Percentiles rank a stretch among this genome's conserved stretches.
phyloP scores from a whole-genome alignment of 2,329 filamentous ascomycete species.

The Arthrinium puccinioides region DNA sequence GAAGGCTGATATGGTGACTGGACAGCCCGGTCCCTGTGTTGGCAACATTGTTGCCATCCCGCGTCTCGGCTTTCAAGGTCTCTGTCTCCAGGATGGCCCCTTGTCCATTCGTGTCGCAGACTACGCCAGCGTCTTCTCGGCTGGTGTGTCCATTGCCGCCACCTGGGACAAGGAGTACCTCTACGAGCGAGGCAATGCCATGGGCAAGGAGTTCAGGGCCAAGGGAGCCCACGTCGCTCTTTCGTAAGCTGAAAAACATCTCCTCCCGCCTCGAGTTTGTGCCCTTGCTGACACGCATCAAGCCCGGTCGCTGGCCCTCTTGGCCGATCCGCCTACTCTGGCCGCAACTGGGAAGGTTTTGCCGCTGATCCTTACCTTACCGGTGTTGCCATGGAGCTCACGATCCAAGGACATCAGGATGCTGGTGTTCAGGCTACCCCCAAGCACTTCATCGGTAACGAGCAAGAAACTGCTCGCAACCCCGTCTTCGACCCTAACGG shows the following conservation, averaged over 20 bases:
- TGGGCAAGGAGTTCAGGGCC: conserved; percentile 54
- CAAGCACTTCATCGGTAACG: conserved; percentile 31
- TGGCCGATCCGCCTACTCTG: conserved; percentile 35
- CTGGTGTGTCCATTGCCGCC: conserved; percentile 62
- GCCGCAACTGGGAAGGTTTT: conserved; percentile 59
- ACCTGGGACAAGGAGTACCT: conserved; percentile 63
- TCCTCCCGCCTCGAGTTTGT: not conserved
- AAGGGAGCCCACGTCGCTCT: conserved; percentile 70
- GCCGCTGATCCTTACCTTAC: conserved; percentile 62
- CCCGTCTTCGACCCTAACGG: conserved; percentile 1
- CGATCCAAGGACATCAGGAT: conserved; percentile 25
- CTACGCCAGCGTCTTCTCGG: conserved; percentile 62
- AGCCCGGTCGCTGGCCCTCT: conserved; percentile 37
- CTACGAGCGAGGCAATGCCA: conserved; percentile 30
- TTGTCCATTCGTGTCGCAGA: conserved; percentile 59
- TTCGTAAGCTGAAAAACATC: conserved; percentile 6
- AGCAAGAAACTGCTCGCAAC: conserved; percentile 11
- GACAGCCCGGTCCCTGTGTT: conserved; percentile 7
- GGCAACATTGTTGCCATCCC: conserved; percentile 38
- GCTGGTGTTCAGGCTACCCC: conserved; percentile 29
- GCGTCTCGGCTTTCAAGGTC: conserved; percentile 45
- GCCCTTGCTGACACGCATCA: not conserved
- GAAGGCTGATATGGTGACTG: conserved; percentile 12
- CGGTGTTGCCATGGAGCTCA: conserved; percentile 39
- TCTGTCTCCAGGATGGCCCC: conserved; percentile 65